Conservation (phyloP, 768 basidiomycete species). For the Russula foetens region DNA sequence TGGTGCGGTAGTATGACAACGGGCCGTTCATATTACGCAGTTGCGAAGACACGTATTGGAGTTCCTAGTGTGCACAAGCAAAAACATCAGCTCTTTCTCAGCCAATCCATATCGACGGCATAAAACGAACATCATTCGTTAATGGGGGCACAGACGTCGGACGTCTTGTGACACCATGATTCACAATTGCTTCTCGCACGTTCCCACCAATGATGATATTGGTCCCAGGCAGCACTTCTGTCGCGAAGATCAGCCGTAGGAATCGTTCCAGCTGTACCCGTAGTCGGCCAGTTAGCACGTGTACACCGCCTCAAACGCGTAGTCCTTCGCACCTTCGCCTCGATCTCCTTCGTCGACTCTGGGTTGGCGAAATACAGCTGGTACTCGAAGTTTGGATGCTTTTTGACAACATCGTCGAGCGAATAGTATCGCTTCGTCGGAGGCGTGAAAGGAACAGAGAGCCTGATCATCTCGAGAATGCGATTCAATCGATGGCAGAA, state of each 20-base stretch:
- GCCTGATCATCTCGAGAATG: slow-evolving; percentile 28
- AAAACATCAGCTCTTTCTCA: neutral
- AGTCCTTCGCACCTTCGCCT: slow-evolving; percentile 41
- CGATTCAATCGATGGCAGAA: neutral
- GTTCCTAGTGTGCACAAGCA: slow-evolving; percentile 38
- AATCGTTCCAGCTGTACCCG: slow-evolving; percentile 21
- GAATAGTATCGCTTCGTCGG: slow-evolving; percentile 43
- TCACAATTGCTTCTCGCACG: slow-evolving; percentile 10
- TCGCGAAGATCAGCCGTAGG: slow-evolving; percentile 15
- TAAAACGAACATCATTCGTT: slow-evolving; percentile 16
- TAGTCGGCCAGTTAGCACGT: neutral
- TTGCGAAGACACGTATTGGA: slow-evolving; percentile 41
- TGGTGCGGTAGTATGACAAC: slow-evolving; percentile 70
- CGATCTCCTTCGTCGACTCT: slow-evolving; percentile 45
- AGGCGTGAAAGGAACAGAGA: slow-evolving; percentile 62
- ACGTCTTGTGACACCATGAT: neutral
- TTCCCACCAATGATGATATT: slow-evolving; percentile 3
- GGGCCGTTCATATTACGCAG: slow-evolving; percentile 56
- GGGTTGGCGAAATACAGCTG: slow-evolving; percentile 57
- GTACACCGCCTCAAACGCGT: neutral
- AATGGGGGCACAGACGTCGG: neutral
- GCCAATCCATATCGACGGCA: too few species aligned
- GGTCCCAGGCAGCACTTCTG: neutral
- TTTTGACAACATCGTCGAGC: slow-evolving; percentile 41
- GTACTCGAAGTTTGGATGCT: slow-evolving; percentile 54